Evolutionary conservation across 768 basidiomycete genomes (phyloP), one percentile per base, ranked within the genome.

Genomic region (Lentinus tigrinus): DNA sequence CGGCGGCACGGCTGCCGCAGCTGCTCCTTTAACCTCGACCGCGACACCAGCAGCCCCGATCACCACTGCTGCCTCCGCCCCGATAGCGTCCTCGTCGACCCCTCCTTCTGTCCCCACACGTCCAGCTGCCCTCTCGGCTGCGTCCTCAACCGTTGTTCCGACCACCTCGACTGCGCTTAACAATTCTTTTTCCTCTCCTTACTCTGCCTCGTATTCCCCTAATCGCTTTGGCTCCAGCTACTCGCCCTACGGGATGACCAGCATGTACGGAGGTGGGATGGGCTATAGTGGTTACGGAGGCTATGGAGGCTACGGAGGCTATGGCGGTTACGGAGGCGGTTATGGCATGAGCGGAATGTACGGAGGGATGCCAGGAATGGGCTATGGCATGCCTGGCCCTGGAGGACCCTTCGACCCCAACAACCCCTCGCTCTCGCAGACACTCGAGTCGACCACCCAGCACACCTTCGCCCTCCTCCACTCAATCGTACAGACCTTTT

Each of bases 391-490:
- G 67, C 72, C 73, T n/a, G 77, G 77, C 40, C 72, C 72, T 61
- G 75, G 73, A 52, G 61, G 51, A 37, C 76, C 73, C 24, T 75
- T 75, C 72, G 81, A 84, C 73, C 75, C 82, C 47, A 72, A 75
- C 63, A 75, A 80, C 58, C 80, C 79, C n/a, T 84, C 85, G 5
- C 85, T 98, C 56, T 88, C 93, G 0, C 93, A 95, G 67, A 86
- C 91, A 0, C 87, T 98, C 59, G 94, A 97, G 75, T 71, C 85
- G 5, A 90, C 92, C 10, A 99, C 96, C 1, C 88, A 91, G 54
- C 88, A 91, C 56, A 98, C 96, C 3, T 99, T 99, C 68, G 81
- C 89, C 27, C 86, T 99, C 56, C 79, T 99, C 26, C 95, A 98
- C 65, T 92, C 90, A 10, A 89, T 99, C 69, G 96, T 99, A 44